Percentiles rank a stretch among this genome's conserved stretches.
These are phyloP conservation scores for Curvularia eragrostidis DNA, from an alignment of 2,329 filamentous ascomycete species.

Conservation along the genomic window DNA sequence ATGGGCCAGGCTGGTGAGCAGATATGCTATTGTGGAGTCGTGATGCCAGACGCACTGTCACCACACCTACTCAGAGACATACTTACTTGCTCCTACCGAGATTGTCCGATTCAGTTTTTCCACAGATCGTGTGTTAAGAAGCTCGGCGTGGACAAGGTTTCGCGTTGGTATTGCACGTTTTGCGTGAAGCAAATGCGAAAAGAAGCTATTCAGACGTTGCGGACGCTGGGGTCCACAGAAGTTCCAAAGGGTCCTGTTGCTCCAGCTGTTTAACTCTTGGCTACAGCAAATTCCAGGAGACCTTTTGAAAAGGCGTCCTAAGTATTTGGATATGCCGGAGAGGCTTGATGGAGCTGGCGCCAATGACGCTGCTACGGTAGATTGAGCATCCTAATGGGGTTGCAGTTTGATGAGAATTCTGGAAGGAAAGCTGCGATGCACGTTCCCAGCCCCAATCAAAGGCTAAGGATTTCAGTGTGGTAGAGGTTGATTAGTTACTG, in stretches of 20 bases:
- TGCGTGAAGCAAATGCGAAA: constrained; percentile 30
- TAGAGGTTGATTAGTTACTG: not conserved
- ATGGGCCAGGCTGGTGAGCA: not conserved
- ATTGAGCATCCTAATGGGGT: not conserved
- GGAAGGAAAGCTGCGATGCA: not conserved
- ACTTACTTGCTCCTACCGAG: constrained; percentile 25
- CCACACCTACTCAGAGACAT: not conserved
- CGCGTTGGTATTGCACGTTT: constrained; percentile 34
- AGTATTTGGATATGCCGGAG: not conserved
- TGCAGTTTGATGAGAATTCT: not conserved
- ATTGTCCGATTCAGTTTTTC: constrained; percentile 29
- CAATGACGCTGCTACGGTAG: not conserved
- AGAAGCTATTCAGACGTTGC: constrained; percentile 15
- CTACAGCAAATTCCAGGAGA: too few relatives aligned
- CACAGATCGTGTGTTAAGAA: constrained; percentile 34
- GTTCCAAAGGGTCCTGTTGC: too few relatives aligned
- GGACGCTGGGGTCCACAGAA: constrained; percentile 7
- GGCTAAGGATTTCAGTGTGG: not conserved
- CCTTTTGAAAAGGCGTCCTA: too few relatives aligned
- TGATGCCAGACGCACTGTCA: not conserved
- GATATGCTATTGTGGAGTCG: constrained; percentile 32
- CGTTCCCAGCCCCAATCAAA: not conserved
- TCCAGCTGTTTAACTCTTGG: too few relatives aligned
- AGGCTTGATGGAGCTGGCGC: not conserved
- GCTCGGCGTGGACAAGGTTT: constrained; percentile 25